phyloP scores from a whole-genome alignment of 2,329 filamentous ascomycete species.

The Alternaria rosae region DNA sequence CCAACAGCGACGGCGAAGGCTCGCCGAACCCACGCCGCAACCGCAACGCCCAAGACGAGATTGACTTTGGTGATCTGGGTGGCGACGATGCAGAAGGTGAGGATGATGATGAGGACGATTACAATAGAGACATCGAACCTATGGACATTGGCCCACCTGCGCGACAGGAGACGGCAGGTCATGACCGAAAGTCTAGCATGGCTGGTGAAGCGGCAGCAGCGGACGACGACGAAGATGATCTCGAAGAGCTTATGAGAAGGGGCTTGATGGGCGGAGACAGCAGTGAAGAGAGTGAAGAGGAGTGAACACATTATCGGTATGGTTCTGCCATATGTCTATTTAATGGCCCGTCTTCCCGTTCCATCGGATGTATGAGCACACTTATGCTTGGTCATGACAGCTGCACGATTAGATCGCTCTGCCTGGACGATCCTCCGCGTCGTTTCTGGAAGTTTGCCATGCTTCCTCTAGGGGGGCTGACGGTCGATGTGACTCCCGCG shows the following conservation, averaged over 20 bases:
- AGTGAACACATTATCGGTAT: slow-evolving; percentile 24
- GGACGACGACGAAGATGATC: slow-evolving; percentile 51
- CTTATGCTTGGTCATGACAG: too few relatives aligned
- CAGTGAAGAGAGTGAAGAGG: slow-evolving; percentile 56
- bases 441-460: not conserved
- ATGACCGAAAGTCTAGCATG: slow-evolving; percentile 21
- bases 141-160: slow-evolving; percentile 46
- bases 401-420: not conserved
- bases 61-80: slow-evolving; percentile 46
- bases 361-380: not conserved
- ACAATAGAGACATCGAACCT: slow-evolving; percentile 41
- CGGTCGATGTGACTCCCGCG: not conserved
- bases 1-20: slow-evolving; percentile 44
- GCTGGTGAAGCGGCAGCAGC: slow-evolving; percentile 12
- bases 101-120: slow-evolving; percentile 45
- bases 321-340: not conserved
- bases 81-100: slow-evolving; percentile 33
- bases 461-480: too few relatives aligned
- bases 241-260: slow-evolving; percentile 54
- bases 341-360: not conserved
- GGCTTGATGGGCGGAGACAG: slow-evolving; percentile 49
- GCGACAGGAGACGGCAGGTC: slow-evolving; percentile 11
- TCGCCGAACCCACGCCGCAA: slow-evolving; percentile 34
- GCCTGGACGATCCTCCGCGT: too few relatives aligned
- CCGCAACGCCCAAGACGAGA: slow-evolving; percentile 36